Percentiles rank a stretch among this genome's conserved stretches.
These are phyloP conservation scores for Groenewaldozyma tartarivorans DNA, from an alignment of 805 yeast species.

Conservation along the genomic window DNA sequence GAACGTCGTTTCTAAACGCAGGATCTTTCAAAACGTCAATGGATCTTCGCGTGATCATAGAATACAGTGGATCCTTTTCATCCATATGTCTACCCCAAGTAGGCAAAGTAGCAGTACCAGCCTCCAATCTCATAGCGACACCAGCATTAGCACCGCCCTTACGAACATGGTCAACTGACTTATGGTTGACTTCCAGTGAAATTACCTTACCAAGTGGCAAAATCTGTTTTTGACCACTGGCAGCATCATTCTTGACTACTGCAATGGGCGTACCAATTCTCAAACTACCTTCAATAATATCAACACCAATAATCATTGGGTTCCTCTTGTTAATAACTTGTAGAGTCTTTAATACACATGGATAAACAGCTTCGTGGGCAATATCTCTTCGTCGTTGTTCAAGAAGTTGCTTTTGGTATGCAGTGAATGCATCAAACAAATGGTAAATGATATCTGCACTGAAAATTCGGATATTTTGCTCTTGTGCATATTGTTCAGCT, in stretches of 20 bases:
- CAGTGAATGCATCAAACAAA: conserved; percentile 88
- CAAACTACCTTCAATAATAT: conserved; percentile 82
- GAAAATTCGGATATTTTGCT: conserved; percentile 84
- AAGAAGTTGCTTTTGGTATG: conserved; percentile 77
- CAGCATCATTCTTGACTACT: conserved; percentile 83
- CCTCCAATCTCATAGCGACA: conserved; percentile 96
- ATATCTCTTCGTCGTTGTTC: conserved; percentile 87
- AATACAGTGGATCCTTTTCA: conserved; percentile 82
- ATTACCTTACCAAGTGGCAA: conserved; percentile 75
- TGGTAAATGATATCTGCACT: conserved; percentile 96
- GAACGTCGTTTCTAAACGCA: conserved; percentile 89
- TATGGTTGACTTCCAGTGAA: conserved; percentile 94
- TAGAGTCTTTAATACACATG: conserved; percentile 87
- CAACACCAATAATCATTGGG: conserved; percentile 99
- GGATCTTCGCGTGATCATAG: conserved; percentile 81
- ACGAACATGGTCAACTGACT: conserved; percentile 65
- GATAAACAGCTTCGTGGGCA: conserved; percentile 83
- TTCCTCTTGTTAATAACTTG: conserved; percentile 97
- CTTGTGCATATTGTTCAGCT: conserved; percentile 96
- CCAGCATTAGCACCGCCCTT: conserved; percentile 97
- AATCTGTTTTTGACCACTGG: conserved; percentile 62
- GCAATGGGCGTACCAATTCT: conserved; percentile 92
- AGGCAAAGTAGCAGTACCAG: conserved; percentile 83
- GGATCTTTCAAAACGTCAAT: conserved; percentile 97
- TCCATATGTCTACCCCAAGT: conserved; percentile 99